These are phyloP conservation scores for Globisporangium abappressorium DNA, from an alignment of 352 stramenopile species.

Conservation along the genomic window DNA sequence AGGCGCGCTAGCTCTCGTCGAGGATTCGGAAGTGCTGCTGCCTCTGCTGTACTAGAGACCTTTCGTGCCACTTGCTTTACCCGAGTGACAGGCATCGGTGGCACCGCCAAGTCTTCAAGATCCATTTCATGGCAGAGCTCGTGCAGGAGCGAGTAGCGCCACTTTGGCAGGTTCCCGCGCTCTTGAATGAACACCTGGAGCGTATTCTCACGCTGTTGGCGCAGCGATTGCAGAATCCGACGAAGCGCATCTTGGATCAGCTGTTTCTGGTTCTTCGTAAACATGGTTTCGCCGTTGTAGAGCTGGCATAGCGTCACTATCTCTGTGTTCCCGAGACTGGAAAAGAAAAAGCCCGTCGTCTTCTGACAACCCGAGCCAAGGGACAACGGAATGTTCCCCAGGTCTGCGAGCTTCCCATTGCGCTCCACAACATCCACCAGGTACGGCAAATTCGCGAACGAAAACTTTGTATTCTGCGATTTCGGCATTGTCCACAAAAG, in stretches of 20 bases:
- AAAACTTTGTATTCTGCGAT: background rate
- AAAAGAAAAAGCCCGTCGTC: background rate
- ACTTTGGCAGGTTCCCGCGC: slow-evolving; percentile 5
- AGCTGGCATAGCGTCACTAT: background rate
- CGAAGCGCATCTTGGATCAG: background rate
- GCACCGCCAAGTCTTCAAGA: background rate
- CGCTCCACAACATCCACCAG: background rate
- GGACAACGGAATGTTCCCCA: background rate
- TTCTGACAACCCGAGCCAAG: background rate
- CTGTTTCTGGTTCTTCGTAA: background rate
- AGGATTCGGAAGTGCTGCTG: too few species aligned
- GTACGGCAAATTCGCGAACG: slow-evolving; percentile 3
- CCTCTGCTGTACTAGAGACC: too few species aligned
- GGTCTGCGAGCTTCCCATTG: background rate
- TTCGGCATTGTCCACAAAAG: background rate
- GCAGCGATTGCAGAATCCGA: background rate
- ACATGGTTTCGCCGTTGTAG: slow-evolving; percentile 11
- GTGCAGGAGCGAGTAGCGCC: slow-evolving; percentile 9
- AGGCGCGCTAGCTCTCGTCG: too few species aligned
- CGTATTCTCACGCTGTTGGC: slow-evolving; percentile 2
- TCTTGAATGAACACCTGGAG: slow-evolving; percentile 1
- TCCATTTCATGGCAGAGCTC: slow-evolving; percentile 10
- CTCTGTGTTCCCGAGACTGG: background rate
- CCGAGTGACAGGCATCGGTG: background rate
- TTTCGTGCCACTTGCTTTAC: too few species aligned